Evolutionary conservation across 768 basidiomycete species (phyloP), one percentile per base, ranked within the genome.

Genomic region (Pilatotrama ljubarskyi): DNA sequence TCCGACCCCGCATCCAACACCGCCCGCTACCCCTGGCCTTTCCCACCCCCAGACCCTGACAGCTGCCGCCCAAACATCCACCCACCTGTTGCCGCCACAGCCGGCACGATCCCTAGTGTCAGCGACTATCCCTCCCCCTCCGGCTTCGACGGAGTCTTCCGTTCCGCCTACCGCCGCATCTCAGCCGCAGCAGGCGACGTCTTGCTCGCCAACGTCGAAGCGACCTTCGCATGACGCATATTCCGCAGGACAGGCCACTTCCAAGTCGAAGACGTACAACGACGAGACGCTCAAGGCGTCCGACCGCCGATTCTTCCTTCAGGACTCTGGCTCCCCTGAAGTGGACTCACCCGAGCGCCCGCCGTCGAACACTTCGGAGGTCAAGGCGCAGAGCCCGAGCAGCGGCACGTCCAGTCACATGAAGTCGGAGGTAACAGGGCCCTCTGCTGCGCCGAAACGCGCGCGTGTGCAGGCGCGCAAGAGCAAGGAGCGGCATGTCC

Each of bases 1-100:
- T 64, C 88, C 90, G 17, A 91, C 90, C 0, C 90, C 89, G 2
- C 87, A 86, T 63, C 88, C 86, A 1, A 92, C 91, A 1, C 90
- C 91, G 7, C 91, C 90, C 2, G 80, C 84, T 1, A 89, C 88
- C 0, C 90, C 88, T 53, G 69, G 69, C 24, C 61, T 61, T 35
- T 11, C 67, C 61, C 52, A 62, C 60, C 37, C 64, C 35, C 42
- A 71, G 58, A 51, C 68, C 69, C 49, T 50, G 40, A 32, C 55
- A 32, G 43, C 57, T 65, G 3, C 67, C 68, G 55, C 72, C 68
- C 51, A 69, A 67, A 18, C 77, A 66, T 48, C 76, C 64, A 48
- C 62, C 62, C 76, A 59, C 64, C 73, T 52, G 61, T 70, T 46
- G 55, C 71, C 68, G 8, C 73, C 67, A 18, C 53, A 64, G 46